phyloP scores from a whole-genome alignment of 345 rosid species.

The Eucalyptus lansdowneana region DNA sequence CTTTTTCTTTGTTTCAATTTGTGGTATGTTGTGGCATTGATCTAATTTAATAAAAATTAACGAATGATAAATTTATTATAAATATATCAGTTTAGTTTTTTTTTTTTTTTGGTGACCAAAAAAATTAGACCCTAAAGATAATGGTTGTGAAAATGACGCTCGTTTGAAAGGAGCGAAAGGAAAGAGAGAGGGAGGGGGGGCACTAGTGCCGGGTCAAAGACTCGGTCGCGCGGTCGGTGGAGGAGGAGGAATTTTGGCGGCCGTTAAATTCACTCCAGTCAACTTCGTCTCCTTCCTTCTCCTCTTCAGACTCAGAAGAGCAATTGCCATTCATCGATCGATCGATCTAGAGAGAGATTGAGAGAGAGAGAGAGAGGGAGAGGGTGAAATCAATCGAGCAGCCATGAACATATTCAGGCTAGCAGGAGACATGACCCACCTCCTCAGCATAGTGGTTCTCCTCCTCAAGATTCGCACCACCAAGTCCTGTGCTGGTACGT shows the following conservation, averaged over 20 bases:
- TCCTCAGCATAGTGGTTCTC: slow-evolving; percentile 16
- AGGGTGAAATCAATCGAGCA: background rate
- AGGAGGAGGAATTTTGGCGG: background rate
- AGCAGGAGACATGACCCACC: slow-evolving; percentile 31
- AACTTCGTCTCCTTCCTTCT: background rate
- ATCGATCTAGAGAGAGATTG: too few relatives aligned
- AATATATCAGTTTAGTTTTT: too few relatives aligned
- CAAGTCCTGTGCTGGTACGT: slow-evolving; percentile 19
- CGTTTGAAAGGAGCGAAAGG: background rate
- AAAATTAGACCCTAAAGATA: too few relatives aligned
- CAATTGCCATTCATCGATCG: background rate
- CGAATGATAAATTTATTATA: too few relatives aligned
- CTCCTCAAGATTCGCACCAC: slow-evolving; percentile 24
- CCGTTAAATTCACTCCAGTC: background rate
- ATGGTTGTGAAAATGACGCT: background rate
- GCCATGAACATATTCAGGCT: slow-evolving; percentile 18
- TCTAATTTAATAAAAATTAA: too few relatives aligned
- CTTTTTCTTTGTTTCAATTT: too few relatives aligned
- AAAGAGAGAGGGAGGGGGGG: background rate
- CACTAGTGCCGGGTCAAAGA: background rate
- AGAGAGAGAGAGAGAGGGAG: background rate
- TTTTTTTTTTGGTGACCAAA: too few relatives aligned
- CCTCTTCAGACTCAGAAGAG: background rate
- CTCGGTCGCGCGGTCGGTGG: background rate
- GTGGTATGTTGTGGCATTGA: too few relatives aligned